Evolutionary conservation across 257 asterid genomes (phyloP).

Genomic region (Schizonepeta tenuifolia): DNA sequence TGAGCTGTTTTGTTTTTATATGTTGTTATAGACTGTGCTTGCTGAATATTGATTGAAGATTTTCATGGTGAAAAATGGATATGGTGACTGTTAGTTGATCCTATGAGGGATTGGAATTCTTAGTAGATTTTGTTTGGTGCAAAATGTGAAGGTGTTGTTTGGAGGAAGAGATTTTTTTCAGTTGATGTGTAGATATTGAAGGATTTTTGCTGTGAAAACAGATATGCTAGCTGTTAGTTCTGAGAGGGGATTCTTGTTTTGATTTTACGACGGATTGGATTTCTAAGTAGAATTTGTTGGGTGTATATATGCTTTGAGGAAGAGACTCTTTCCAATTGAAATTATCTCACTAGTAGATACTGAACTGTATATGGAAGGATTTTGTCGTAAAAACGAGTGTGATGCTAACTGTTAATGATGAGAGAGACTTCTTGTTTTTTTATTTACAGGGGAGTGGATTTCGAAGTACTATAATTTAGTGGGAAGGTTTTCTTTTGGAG

Average conservation of each 20-base stretch:
- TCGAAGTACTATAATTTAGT: too few species aligned
- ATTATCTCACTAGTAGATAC: neutral
- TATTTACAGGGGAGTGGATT: too few species aligned
- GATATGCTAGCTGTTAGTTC: neutral
- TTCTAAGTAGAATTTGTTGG: neutral
- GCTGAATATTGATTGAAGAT: conserved; percentile 9
- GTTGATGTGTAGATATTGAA: neutral
- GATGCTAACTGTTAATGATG: too few species aligned
- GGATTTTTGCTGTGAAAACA: neutral
- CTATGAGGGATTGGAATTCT: neutral
- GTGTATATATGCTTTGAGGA: too few species aligned
- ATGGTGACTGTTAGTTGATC: neutral
- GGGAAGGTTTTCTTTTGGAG: neutral
- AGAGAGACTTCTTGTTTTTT: too few species aligned
- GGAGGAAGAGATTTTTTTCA: neutral
- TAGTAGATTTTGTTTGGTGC: too few species aligned
- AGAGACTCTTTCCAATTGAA: neutral
- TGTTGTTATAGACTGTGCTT: neutral
- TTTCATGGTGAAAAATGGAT: neutral
- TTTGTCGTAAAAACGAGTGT: too few species aligned
- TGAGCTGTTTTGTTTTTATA: neutral
- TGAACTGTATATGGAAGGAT: neutral
- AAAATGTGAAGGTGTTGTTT: neutral
- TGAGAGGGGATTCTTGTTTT: neutral
- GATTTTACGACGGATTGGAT: neutral